Base-by-base conservation (phyloP, 2,329 filamentous ascomycete genomes). In the Aureobasidium zeae region DNA sequence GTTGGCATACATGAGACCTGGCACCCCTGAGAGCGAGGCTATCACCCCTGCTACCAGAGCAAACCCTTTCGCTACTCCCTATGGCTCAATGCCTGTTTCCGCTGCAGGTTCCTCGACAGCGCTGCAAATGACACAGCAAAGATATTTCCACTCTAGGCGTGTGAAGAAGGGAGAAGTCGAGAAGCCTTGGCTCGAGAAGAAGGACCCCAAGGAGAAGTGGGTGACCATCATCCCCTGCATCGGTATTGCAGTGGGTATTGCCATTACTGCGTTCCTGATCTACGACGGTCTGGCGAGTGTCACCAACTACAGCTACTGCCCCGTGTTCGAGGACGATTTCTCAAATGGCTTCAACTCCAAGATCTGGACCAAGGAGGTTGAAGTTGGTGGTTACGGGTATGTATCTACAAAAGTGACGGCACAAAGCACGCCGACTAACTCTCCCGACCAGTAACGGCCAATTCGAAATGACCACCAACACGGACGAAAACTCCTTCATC, bases 161-260 rank as follows among this genome's bases (percentile, higher is more conserved):
- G 74, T 89, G 24, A 74, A 72, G 58, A 85, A 86, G 59, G 83
- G 76, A 30, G 76, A 84, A 36, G 63, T 85, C 3, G 80, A 86
- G 58, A 81, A 84, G 64, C 82, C 85, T 10, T 91, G 86, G 86
- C 63, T 82, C 28, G 63, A 74, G n/a, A 80, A 79, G 57, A 77
- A 70, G 46, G 81, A 88, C 52, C 79, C 81, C 10, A 82, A 79
- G 60, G 83, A 89, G 70, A 91, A 86, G 67, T 91, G 85, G 85
- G 79, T 86, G 7, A 87, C 81, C 2, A 86, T 89, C 50, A 73
- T 93, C 46, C 85, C 85, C 2, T 57, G 87, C 30, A 59, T 86
- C 17, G 85, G 84, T 34, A 75, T 91, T 37, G 35, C 79, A 3
- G 48, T 87, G 11, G 86, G 86, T 11, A 59, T 89, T 25, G 74